A percentile compares a stretch with the other conserved stretches of the same genome.
Evolutionary conservation across 192 early-diverging fungal species (phyloP).

Genomic region (Gryganskiella cystojenkinii): DNA sequence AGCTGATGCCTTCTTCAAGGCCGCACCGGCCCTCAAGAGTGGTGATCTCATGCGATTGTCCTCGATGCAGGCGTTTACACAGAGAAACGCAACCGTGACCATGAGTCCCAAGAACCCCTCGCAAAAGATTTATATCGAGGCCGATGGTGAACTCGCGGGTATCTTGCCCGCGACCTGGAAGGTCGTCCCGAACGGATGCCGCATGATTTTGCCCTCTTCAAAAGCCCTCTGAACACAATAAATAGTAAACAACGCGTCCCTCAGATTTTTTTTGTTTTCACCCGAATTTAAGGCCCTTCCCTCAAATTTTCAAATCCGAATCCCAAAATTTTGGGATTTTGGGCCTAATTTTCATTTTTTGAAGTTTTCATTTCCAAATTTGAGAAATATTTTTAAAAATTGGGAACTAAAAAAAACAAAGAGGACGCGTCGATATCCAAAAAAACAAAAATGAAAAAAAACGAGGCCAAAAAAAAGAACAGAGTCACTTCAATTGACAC

Average conservation of each 20-base stretch:
- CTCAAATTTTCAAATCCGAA: background rate
- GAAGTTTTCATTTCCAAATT: too few species aligned
- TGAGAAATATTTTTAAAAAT: constrained; percentile 8
- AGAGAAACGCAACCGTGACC: constrained; percentile 9
- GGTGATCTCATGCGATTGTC: constrained; percentile 34
- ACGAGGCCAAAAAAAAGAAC: background rate
- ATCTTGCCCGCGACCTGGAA: constrained; percentile 41
- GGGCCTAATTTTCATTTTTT: background rate
- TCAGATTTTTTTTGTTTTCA: background rate
- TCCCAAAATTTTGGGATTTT: background rate
- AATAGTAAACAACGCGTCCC: background rate
- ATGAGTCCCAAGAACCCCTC: constrained; percentile 27
- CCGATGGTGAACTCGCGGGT: constrained; percentile 43
- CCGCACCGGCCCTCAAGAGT: constrained; percentile 29
- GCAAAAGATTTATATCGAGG: constrained; percentile 27
- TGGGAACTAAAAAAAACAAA: background rate
- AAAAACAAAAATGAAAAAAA: background rate
- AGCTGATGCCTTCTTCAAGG: constrained; percentile 24
- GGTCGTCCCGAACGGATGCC: constrained; percentile 24
- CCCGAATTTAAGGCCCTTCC: background rate
- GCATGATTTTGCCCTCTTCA: constrained; percentile 25
- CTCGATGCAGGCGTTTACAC: constrained; percentile 33
- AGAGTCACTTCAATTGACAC: background rate
- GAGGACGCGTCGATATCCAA: too few species aligned
- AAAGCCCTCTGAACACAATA: background rate